Percentiles rank a stretch among this genome's conserved stretches.
Evolutionary conservation across 2,329 filamentous ascomycete genomes (phyloP).

Genomic region (Sporothrix mexicana): DNA sequence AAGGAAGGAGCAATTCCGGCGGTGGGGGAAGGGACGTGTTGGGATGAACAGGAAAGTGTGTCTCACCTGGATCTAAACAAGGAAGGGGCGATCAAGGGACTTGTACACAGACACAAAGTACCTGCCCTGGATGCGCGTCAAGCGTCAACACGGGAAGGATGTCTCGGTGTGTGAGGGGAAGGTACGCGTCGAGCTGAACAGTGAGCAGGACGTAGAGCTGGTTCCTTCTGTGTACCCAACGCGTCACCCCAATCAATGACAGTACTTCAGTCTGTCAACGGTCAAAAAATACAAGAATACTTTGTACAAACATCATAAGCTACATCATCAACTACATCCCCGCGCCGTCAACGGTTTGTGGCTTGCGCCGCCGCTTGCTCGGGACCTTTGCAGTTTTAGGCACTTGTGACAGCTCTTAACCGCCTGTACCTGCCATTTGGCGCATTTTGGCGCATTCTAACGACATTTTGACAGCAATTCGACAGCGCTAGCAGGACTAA

Average conservation of each 20-base stretch:
- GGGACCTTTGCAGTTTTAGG: constrained; percentile 6
- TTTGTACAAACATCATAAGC: too few relatives aligned
- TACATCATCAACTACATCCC: too few relatives aligned
- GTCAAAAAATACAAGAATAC: not conserved
- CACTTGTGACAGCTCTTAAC: not conserved
- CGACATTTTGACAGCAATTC: too few relatives aligned
- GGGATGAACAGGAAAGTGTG: not conserved
- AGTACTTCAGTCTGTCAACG: not conserved
- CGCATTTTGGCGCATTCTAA: not conserved
- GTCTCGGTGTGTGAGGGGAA: constrained; percentile 1
- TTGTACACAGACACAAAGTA: not conserved
- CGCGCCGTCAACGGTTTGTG: too few relatives aligned
- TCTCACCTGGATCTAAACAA: constrained; percentile 4
- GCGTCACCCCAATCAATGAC: too few relatives aligned
- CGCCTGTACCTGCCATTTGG: not conserved
- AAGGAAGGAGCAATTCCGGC: constrained; percentile 1
- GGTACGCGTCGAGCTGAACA: constrained; percentile 7
- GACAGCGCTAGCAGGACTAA: not conserved
- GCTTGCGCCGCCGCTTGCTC: not conserved
- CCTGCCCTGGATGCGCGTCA: constrained; percentile 17
- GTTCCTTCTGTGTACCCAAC: too few relatives aligned
- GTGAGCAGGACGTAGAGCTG: too few relatives aligned
- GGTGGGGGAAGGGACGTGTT: constrained; percentile 3
- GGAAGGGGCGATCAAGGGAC: constrained; percentile 9
- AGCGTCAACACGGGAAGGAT: not conserved